These are phyloP conservation scores for Nemania sp. DNA, from an alignment of 2,329 filamentous ascomycete genomes.

Conservation along the genomic window DNA sequence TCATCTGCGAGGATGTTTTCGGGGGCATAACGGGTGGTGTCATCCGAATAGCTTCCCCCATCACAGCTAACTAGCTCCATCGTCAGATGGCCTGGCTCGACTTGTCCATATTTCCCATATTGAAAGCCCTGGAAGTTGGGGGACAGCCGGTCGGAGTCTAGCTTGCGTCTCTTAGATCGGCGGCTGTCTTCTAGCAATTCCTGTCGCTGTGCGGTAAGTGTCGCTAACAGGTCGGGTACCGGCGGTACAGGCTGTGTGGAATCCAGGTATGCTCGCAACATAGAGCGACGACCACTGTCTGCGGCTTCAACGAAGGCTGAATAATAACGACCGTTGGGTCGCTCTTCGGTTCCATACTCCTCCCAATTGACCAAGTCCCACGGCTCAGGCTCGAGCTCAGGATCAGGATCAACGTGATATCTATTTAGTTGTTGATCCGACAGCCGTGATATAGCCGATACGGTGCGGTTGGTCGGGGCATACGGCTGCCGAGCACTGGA, in stretches of 20 bases:
- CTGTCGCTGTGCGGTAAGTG: constrained; percentile 30
- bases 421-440: constrained; percentile 28
- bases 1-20: constrained; percentile 87
- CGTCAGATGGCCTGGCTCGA: constrained; percentile 76
- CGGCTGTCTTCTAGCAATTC: constrained; percentile 44
- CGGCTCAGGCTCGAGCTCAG: constrained; percentile 21
- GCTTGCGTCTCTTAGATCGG: constrained; percentile 68
- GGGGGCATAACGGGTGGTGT: constrained; percentile 62
- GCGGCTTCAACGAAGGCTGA: background rate
- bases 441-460: too few relatives aligned
- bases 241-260: constrained; percentile 28
- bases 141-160: constrained; percentile 64
- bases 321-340: background rate
- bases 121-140: constrained; percentile 62
- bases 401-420: constrained; percentile 22
- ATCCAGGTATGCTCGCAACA: constrained; percentile 33
- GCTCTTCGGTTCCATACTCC: background rate
- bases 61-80: constrained; percentile 93
- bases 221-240: constrained; percentile 35
- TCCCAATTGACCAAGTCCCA: constrained; percentile 15
- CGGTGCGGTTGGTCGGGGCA: too few relatives aligned
- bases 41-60: constrained; percentile 71
- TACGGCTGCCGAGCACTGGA: constrained; percentile 37
- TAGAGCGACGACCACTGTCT: constrained; percentile 30
- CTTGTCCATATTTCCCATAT: constrained; percentile 86